A percentile compares a stretch with the other conserved stretches of the same genome.
phyloP scores from a whole-genome alignment of 2,329 filamentous ascomycete species.

The Zelopaecilomyces penicillatus region DNA sequence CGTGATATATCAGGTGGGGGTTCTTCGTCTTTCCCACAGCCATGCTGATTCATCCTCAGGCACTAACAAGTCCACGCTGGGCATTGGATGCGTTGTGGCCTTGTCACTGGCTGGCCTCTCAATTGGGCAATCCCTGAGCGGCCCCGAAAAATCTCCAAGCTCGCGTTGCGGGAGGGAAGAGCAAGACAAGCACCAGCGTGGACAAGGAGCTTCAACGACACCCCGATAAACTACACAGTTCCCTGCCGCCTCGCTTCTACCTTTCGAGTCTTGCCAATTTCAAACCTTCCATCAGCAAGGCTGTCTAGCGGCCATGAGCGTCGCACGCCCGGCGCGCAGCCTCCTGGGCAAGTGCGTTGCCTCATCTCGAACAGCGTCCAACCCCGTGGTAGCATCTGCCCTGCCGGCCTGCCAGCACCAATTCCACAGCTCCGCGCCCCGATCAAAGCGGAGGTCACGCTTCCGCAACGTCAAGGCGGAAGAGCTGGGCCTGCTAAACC shows the following conservation, averaged over 20 bases:
- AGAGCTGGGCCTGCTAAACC: constrained; percentile 41
- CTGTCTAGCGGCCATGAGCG: constrained; percentile 40
- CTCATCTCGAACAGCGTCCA: constrained; percentile 19
- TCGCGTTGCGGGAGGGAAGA: constrained; percentile 17
- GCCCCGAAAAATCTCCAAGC: constrained; percentile 25
- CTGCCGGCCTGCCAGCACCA: constrained; percentile 19
- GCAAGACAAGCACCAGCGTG: constrained; percentile 9
- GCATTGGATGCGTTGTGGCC: too few relatives aligned
- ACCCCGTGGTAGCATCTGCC: constrained; percentile 11
- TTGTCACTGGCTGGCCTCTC: constrained; percentile 2
- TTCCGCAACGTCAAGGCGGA: constrained; percentile 46
- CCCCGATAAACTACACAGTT: background rate
- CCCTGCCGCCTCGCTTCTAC: background rate
- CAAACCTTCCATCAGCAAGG: background rate
- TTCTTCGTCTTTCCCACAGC: background rate
- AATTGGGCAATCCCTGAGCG: constrained; percentile 3
- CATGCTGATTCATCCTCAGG: constrained; percentile 4
- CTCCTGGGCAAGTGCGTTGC: constrained; percentile 43
- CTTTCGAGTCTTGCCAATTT: background rate
- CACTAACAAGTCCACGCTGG: background rate
- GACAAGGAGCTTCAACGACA: background rate
- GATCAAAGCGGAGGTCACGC: constrained; percentile 38
- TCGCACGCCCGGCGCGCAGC: constrained; percentile 45
- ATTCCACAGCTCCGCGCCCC: constrained; percentile 45
- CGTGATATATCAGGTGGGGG: too few relatives aligned